A percentile compares a stretch with the other conserved stretches of the same genome.
These are phyloP conservation scores for Potentilla sterilis DNA, from an alignment of 306 rosid species.

Conservation along the genomic window DNA sequence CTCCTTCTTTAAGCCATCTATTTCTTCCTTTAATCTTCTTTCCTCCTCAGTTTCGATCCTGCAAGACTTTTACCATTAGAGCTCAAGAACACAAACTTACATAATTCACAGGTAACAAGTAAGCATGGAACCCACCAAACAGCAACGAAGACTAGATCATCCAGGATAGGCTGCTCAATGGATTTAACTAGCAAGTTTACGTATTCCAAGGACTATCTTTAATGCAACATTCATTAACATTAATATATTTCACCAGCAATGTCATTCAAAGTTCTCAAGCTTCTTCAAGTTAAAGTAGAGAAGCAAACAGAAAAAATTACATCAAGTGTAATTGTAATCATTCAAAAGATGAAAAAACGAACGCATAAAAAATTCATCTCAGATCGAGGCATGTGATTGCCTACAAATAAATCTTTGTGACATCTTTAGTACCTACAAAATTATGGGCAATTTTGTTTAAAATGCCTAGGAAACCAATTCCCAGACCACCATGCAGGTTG, in stretches of 20 bases:
- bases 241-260: neutral
- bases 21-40: slow-evolving; percentile 70
- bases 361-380: neutral
- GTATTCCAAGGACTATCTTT: neutral
- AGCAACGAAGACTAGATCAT: neutral
- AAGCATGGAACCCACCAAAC: slow-evolving; percentile 14
- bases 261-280: neutral
- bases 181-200: neutral
- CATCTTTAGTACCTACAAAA: neutral
- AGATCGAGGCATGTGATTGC: too few species aligned
- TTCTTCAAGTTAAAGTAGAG: neutral
- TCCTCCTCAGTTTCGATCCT: slow-evolving; percentile 82
- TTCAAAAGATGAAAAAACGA: neutral
- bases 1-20: slow-evolving; percentile 64
- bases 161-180: neutral
- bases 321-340: neutral
- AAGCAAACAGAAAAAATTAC: neutral
- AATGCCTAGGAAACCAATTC: neutral
- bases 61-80: slow-evolving; percentile 33
- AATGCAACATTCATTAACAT: neutral
- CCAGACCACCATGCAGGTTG: neutral
- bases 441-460: neutral
- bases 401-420: neutral
- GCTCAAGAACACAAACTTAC: slow-evolving; percentile 33
- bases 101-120: neutral